Percentiles rank a stretch among this genome's conserved stretches.
Evolutionary conservation across 768 basidiomycete genomes (phyloP).

Genomic region (Xerocomellus intermedius): DNA sequence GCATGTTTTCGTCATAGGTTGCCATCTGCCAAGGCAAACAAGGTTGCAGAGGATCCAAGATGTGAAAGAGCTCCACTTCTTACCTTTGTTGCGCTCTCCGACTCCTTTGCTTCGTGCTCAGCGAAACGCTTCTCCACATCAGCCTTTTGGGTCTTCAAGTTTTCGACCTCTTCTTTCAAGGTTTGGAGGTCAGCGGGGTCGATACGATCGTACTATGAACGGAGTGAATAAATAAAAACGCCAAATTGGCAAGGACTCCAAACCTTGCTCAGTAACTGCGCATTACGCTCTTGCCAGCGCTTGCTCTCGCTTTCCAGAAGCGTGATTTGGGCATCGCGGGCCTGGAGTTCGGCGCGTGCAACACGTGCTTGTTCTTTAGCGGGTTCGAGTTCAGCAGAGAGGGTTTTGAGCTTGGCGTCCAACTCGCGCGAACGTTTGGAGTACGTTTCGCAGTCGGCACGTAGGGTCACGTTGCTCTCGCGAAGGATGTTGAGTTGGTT

Average conservation of each 20-base stretch:
- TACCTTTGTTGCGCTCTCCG: slow-evolving; percentile 33
- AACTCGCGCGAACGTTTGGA: slow-evolving; percentile 66
- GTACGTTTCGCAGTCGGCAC: slow-evolving; percentile 72
- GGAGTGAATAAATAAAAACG: not conserved
- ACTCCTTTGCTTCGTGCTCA: slow-evolving; percentile 33
- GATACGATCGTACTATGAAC: slow-evolving; percentile 74
- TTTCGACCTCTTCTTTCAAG: slow-evolving; percentile 70
- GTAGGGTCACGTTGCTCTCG: slow-evolving; percentile 85
- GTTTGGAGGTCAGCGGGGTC: slow-evolving; percentile 83
- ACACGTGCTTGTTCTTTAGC: slow-evolving; percentile 66
- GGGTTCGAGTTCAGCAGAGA: slow-evolving; percentile 68
- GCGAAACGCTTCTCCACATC: slow-evolving; percentile 31
- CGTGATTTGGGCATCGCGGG: slow-evolving; percentile 60
- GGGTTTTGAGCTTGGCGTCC: slow-evolving; percentile 56
- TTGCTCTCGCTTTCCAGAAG: slow-evolving; percentile 75
- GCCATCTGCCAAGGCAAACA: slow-evolving; percentile 33
- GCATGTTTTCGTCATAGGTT: slow-evolving; percentile 43
- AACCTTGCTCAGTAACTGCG: slow-evolving; percentile 79
- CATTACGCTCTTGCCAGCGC: slow-evolving; percentile 82
- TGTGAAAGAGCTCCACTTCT: not conserved
- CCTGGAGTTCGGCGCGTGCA: slow-evolving; percentile 72
- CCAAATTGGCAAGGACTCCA: not conserved
- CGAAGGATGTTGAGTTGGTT: slow-evolving; percentile 82
- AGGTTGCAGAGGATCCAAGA: not conserved
- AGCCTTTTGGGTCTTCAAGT: slow-evolving; percentile 44